phyloP scores from a whole-genome alignment of 176 grass and related monocot genomes.

The Secale cereale region DNA sequence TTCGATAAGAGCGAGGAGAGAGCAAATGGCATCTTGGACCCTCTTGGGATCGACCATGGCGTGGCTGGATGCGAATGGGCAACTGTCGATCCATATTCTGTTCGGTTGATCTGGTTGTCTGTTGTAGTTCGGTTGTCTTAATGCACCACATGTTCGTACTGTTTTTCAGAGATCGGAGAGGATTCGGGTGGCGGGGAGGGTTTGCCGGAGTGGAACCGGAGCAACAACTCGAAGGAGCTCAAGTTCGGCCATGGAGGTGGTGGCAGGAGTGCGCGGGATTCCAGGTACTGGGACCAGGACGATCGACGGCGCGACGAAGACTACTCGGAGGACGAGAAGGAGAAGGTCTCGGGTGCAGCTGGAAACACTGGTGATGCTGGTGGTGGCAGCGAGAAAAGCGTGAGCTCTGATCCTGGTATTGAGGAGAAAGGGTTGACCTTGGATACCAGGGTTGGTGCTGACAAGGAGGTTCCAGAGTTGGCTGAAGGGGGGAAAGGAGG shows the following conservation, averaged over 20 bases:
- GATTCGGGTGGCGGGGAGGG: slow-evolving; percentile 33
- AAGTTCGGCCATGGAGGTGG: slow-evolving; percentile 69
- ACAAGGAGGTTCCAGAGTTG: slow-evolving; percentile 16
- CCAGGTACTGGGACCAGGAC: slow-evolving; percentile 82
- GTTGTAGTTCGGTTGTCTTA: not conserved
- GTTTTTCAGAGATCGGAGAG: slow-evolving; percentile 37
- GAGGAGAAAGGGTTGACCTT: slow-evolving; percentile 31
- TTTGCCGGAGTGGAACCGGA: slow-evolving; percentile 47
- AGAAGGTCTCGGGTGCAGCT: slow-evolving; percentile 29
- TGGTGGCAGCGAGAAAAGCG: not conserved
- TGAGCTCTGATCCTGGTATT: slow-evolving; percentile 15
- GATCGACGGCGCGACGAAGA: slow-evolving; percentile 68
- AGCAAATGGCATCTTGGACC: not conserved
- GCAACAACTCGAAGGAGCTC: slow-evolving; percentile 65
- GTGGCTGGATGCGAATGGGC: not conserved
- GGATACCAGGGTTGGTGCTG: not conserved
- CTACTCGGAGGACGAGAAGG: slow-evolving; percentile 64
- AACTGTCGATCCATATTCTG: slow-evolving; percentile 18
- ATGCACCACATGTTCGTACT: not conserved
- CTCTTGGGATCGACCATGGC: not conserved
- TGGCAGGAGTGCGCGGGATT: slow-evolving; percentile 56
- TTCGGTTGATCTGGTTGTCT: slow-evolving; percentile 5
- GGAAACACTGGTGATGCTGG: slow-evolving; percentile 17
- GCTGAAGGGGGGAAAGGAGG: slow-evolving; percentile 42
- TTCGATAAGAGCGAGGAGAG: not conserved